Evolutionary conservation across 2,329 filamentous ascomycete species (phyloP).

Genomic region (Dothideomycetes sp.): DNA sequence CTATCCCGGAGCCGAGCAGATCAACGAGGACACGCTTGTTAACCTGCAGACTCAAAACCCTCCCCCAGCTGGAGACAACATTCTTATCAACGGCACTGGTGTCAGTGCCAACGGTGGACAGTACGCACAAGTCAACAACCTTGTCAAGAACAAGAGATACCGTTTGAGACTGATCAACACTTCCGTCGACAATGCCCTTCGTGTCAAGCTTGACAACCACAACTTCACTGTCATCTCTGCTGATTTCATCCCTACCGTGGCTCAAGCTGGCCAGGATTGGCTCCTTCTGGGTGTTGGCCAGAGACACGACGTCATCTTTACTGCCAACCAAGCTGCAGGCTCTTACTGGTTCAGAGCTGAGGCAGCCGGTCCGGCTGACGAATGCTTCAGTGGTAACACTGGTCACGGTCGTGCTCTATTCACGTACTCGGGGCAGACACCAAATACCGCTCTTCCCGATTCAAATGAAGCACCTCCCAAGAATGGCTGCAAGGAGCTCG

Average conservation of each 20-base stretch:
- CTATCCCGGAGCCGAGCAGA: conserved; percentile 21
- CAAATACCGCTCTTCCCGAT: conserved; percentile 17
- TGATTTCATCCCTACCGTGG: conserved; percentile 29
- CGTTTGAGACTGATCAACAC: conserved; percentile 39
- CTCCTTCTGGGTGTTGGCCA: conserved; percentile 36
- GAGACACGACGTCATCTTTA: conserved; percentile 40
- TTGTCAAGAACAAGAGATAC: conserved; percentile 33
- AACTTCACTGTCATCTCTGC: conserved; percentile 28
- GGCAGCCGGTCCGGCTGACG: conserved; percentile 26
- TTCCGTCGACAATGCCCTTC: conserved; percentile 36
- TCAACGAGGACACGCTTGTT: conserved; percentile 24
- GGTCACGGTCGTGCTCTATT: conserved; percentile 29
- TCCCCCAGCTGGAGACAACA: conserved; percentile 34
- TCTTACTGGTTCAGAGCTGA: conserved; percentile 40
- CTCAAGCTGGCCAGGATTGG: conserved; percentile 19
- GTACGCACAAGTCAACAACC: conserved; percentile 19
- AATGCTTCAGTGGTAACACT: conserved; percentile 28
- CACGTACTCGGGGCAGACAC: conserved; percentile 23
- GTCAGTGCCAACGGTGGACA: conserved; percentile 26
- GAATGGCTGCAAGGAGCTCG: conserved; percentile 25
- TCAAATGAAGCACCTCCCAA: conserved; percentile 19
- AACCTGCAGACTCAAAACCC: conserved; percentile 21
- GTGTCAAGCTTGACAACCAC: conserved; percentile 29
- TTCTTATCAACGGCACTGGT: conserved; percentile 34
- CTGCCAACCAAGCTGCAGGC: conserved; percentile 33